A percentile compares a stretch with the other conserved stretches of the same genome.
Conservation (phyloP, 2,329 filamentous ascomycete species). For the Sclerotinia trifoliorum region DNA sequence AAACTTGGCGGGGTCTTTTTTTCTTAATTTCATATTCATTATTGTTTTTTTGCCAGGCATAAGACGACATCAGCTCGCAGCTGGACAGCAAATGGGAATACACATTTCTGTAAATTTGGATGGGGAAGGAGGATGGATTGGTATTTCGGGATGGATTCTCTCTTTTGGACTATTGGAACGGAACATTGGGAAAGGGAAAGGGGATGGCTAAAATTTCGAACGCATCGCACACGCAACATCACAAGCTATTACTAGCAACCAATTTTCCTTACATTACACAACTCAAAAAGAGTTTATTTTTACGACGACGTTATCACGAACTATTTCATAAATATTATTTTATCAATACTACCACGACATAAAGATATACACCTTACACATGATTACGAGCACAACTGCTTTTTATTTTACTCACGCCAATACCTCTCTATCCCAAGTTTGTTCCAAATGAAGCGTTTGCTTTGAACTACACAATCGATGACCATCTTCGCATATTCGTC, state of each 20-base stretch:
- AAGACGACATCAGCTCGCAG: slow-evolving; percentile 23
- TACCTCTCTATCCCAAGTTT: slow-evolving; percentile 16
- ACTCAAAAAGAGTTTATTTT: slow-evolving; percentile 9
- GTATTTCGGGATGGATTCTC: slow-evolving; percentile 20
- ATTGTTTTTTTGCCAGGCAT: slow-evolving; percentile 18
- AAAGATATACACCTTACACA: slow-evolving; percentile 10
- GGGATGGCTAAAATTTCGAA: slow-evolving; percentile 1
- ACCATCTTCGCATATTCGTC: slow-evolving; percentile 15
- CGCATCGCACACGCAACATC: slow-evolving; percentile 17
- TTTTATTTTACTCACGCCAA: slow-evolving; percentile 11
- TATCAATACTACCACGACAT: slow-evolving; percentile 1
- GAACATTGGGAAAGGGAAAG: slow-evolving; percentile 11
- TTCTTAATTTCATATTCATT: slow-evolving; percentile 21
- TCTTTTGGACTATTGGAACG: slow-evolving; percentile 20
- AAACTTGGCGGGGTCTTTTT: slow-evolving; percentile 17
- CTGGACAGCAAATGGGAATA: slow-evolving; percentile 22
- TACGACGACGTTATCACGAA: slow-evolving; percentile 25
- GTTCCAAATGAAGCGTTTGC: slow-evolving; percentile 20
- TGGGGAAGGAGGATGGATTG: not conserved
- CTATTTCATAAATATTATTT: slow-evolving; percentile 23
- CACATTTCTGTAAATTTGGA: slow-evolving; percentile 21
- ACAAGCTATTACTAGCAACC: slow-evolving; percentile 23
- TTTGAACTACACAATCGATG: slow-evolving; percentile 20
- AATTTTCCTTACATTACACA: slow-evolving; percentile 14
- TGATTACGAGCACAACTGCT: not conserved